Evolutionary conservation across 345 rosid species (phyloP).

Genomic region (Brassica napus): DNA sequence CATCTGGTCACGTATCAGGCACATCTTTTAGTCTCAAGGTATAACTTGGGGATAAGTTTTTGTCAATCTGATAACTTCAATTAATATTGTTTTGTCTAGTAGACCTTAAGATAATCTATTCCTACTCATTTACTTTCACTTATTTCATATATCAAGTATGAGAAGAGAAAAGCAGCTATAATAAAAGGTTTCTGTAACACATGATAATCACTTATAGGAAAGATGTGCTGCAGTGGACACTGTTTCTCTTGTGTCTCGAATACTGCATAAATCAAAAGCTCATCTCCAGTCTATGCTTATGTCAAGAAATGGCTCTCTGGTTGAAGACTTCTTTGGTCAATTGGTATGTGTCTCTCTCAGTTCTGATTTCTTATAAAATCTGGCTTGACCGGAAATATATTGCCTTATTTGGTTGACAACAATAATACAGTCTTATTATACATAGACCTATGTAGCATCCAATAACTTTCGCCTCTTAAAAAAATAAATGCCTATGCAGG

Average conservation of each 20-base stretch:
- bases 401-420: constrained; percentile 10
- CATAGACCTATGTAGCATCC: constrained; percentile 11
- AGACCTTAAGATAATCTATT: not conserved
- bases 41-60: constrained; percentile 23
- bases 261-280: constrained; percentile 81
- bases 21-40: constrained; percentile 85
- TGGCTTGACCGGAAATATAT: not conserved
- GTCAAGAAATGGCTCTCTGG: constrained; percentile 68
- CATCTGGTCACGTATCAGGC: constrained; percentile 49
- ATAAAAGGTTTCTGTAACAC: constrained; percentile 10
- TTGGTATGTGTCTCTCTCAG: constrained; percentile 54
- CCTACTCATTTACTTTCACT: not conserved
- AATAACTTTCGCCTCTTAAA: constrained; percentile 3
- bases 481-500: constrained; percentile 1
- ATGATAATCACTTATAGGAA: constrained; percentile 65
- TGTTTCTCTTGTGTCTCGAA: constrained; percentile 76
- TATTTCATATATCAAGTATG: constrained; percentile 21
- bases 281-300: constrained; percentile 94
- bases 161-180: constrained; percentile 22
- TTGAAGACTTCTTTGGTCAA: constrained; percentile 84
- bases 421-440: not conserved
- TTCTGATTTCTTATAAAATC: constrained; percentile 8
- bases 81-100: constrained; percentile 13
- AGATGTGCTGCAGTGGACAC: constrained; percentile 91
- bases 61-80: constrained; percentile 14